A percentile compares a stretch with the other conserved stretches of the same genome.
Conservation (phyloP, 345 rosid genomes). For the Aurinia saxatilis region DNA sequence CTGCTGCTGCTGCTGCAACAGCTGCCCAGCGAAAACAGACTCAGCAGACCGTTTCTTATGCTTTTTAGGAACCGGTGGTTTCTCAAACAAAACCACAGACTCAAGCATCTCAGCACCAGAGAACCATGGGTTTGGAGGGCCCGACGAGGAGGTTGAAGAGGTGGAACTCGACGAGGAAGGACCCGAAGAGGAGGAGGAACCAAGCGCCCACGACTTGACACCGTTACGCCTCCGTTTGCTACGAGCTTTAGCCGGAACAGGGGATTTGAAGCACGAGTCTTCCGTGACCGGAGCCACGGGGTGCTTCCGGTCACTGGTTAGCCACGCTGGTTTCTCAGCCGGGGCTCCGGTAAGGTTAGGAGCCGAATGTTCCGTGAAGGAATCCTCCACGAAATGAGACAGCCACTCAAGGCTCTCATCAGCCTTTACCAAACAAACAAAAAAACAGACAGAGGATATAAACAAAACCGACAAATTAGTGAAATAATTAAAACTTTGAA, state of each 20-base stretch:
- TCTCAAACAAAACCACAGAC: conserved; percentile 12
- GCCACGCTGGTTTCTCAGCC: conserved; percentile 24
- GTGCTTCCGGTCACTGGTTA: conserved; percentile 21
- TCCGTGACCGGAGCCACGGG: conserved; percentile 22
- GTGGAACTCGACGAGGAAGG: conserved; percentile 21
- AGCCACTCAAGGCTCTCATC: conserved; percentile 91
- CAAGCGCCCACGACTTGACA: conserved; percentile 50
- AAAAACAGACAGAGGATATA: neutral
- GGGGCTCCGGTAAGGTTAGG: conserved; percentile 38
- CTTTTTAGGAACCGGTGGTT: conserved; percentile 36
- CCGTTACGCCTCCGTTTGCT: conserved; percentile 70
- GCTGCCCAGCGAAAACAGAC: neutral
- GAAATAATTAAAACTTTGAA: neutral
- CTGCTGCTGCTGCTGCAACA: conserved; percentile 15
- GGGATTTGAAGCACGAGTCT: conserved; percentile 28
- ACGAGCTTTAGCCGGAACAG: conserved; percentile 73
- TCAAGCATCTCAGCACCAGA: conserved; percentile 22
- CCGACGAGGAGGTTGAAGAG: conserved; percentile 27
- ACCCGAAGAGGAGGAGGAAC: conserved; percentile 43
- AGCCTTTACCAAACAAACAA: conserved; percentile 32
- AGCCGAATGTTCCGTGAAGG: conserved; percentile 47
- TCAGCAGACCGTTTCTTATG: conserved; percentile 33
- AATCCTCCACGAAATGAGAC: conserved; percentile 91
- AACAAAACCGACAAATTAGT: neutral
- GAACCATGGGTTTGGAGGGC: conserved; percentile 20